Evolutionary conservation across 371 early-diverging fungal species (phyloP).

Genomic region (Apophysomyces trapeziformis): DNA sequence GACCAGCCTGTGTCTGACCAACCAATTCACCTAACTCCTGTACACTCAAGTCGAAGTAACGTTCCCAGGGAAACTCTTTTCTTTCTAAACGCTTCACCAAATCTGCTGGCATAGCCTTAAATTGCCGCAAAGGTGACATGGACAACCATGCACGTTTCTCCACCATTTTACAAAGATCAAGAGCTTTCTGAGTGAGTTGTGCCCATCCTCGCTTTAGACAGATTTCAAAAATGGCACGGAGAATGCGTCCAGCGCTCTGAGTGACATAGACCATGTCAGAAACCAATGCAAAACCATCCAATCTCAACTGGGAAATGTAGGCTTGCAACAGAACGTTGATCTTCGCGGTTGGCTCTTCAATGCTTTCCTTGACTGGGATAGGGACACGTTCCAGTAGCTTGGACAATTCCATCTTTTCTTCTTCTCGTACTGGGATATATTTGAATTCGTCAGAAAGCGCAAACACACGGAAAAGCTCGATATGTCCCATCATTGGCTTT

Average conservation of each 20-base stretch:
- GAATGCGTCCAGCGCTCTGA: conserved; percentile 92
- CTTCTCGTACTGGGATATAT: conserved; percentile 94
- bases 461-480: conserved; percentile 93
- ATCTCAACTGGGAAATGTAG: conserved; percentile 88
- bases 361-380: conserved; percentile 88
- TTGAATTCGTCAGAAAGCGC: conserved; percentile 93
- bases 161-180: conserved; percentile 94
- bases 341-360: conserved; percentile 94
- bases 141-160: conserved; percentile 92
- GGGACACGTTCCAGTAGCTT: conserved; percentile 95
- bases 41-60: conserved; percentile 88
- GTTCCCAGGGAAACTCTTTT: conserved; percentile 94
- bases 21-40: conserved; percentile 94
- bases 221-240: conserved; percentile 97
- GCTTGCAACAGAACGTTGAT: conserved; percentile 95
- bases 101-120: conserved; percentile 81
- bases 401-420: conserved; percentile 93
- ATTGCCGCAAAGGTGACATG: conserved; percentile 95
- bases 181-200: conserved; percentile 79
- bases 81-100: conserved; percentile 88
- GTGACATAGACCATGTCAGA: conserved; percentile 97
- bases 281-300: conserved; percentile 94
- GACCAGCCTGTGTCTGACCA: conserved; percentile 86
- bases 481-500: conserved; percentile 88
- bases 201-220: conserved; percentile 96